phyloP scores from a whole-genome alignment of 2,329 filamentous ascomycete species.

The Penicillium concentricum region DNA sequence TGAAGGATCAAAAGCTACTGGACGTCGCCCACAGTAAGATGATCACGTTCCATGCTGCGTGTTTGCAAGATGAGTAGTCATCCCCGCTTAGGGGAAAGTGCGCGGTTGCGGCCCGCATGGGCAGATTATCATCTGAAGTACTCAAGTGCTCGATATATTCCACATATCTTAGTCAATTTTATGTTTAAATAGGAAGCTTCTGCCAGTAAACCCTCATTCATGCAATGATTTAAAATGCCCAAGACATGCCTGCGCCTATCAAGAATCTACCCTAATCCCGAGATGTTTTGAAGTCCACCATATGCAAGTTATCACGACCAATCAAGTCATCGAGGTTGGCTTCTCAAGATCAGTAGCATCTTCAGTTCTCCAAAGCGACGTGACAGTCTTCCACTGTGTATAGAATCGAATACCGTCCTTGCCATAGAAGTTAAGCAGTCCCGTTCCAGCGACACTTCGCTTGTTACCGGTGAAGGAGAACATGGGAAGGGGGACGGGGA shows the following conservation, averaged over 20 bases:
- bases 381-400: slow-evolving; percentile 4
- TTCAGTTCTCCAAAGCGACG: slow-evolving; percentile 2
- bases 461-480: slow-evolving; percentile 68
- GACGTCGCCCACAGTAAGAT: too few relatives aligned
- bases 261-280: background rate
- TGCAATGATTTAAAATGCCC: background rate
- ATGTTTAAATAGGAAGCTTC: background rate
- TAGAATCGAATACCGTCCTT: slow-evolving; percentile 3
- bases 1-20: too few relatives aligned
- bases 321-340: slow-evolving; percentile 1
- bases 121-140: too few relatives aligned
- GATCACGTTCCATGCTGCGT: too few relatives aligned
- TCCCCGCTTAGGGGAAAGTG: too few relatives aligned
- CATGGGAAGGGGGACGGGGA: slow-evolving; percentile 59
- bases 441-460: slow-evolving; percentile 83
- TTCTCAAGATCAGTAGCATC: slow-evolving; percentile 3
- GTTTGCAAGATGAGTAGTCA: too few relatives aligned
- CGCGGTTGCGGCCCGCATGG: too few relatives aligned
- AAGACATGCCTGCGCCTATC: background rate
- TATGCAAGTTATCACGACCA: background rate
- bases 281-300: background rate
- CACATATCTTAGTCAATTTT: background rate
- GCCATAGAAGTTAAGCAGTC: slow-evolving; percentile 48
- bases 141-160: too few relatives aligned
- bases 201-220: background rate